Conservation (phyloP, 148 eudicot species). For the Rhododendron griersonianum region DNA sequence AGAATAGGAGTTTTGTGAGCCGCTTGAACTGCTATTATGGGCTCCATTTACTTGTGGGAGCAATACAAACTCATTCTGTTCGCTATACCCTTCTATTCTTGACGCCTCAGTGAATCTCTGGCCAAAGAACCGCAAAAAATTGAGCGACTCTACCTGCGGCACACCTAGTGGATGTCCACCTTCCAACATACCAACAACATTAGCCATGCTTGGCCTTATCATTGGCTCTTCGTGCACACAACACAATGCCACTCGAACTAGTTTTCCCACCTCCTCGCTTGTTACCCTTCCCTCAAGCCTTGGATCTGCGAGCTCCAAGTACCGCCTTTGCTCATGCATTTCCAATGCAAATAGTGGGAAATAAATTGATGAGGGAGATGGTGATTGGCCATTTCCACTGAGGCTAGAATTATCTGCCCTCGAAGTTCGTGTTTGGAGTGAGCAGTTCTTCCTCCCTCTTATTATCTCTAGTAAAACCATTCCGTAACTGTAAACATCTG, state of each 20-base stretch:
- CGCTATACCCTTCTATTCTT: slow-evolving; percentile 25
- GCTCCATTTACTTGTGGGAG: slow-evolving; percentile 24
- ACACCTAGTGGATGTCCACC: slow-evolving; percentile 38
- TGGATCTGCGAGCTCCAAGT: slow-evolving; percentile 63
- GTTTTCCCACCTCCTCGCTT: slow-evolving; percentile 48
- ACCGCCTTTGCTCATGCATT: slow-evolving; percentile 65
- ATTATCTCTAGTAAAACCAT: slow-evolving; percentile 74
- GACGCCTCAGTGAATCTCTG: slow-evolving; percentile 67
- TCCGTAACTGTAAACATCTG: slow-evolving; percentile 25
- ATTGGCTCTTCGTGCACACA: slow-evolving; percentile 82
- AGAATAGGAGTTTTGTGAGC: slow-evolving; percentile 18
- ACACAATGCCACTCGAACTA: slow-evolving; percentile 62
- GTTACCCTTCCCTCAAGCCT: slow-evolving; percentile 18
- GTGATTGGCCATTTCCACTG: slow-evolving; percentile 19
- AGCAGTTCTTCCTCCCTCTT: slow-evolving; percentile 71
- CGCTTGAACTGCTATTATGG: slow-evolving; percentile 11
- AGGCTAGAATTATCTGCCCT: slow-evolving; percentile 3
- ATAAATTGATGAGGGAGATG: slow-evolving; percentile 38
- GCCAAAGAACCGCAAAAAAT: slow-evolving; percentile 74
- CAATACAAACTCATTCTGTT: slow-evolving; percentile 7
- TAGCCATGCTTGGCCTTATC: slow-evolving; percentile 62
- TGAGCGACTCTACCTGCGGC: slow-evolving; percentile 50
- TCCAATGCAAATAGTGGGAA: slow-evolving; percentile 75
- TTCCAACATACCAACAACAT: slow-evolving; percentile 68
- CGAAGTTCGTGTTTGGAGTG: background rate